These are phyloP conservation scores for Calonectria pauciramosa DNA, from an alignment of 2,329 filamentous ascomycete species.

Conservation along the genomic window DNA sequence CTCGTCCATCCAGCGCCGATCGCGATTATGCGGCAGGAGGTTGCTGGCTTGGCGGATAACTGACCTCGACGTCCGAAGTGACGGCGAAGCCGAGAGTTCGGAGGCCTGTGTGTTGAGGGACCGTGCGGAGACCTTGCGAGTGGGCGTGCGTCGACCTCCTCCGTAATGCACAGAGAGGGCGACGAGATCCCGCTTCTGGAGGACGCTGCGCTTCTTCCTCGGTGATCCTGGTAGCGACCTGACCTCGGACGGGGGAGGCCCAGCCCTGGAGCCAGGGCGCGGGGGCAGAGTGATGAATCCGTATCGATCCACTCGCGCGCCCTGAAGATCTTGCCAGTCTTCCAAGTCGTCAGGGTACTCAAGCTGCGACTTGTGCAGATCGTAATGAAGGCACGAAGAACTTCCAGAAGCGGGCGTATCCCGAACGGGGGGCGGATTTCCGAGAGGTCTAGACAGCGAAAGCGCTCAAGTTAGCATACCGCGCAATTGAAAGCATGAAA, in stretches of 20 bases:
- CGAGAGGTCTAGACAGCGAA: conserved; percentile 42
- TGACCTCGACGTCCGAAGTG: conserved; percentile 67
- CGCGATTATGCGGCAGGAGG: conserved; percentile 71
- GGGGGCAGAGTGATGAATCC: conserved; percentile 72
- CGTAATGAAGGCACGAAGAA: conserved; percentile 60
- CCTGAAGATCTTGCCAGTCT: conserved; percentile 76
- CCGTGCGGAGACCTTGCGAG: conserved; percentile 68
- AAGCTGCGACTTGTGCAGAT: conserved; percentile 54
- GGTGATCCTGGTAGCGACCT: conserved; percentile 60
- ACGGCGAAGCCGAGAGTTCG: conserved; percentile 61
- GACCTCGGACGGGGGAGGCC: conserved; percentile 57
- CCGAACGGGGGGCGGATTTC: conserved; percentile 50
- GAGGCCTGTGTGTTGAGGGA: conserved; percentile 72
- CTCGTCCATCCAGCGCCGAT: conserved; percentile 73
- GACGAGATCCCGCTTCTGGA: conserved; percentile 53
- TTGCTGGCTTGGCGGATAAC: conserved; percentile 71
- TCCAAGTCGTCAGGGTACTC: conserved; percentile 72
- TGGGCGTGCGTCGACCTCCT: conserved; percentile 59
- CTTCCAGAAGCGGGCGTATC: conserved; percentile 58
- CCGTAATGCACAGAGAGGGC: conserved; percentile 58
- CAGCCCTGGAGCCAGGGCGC: conserved; percentile 57
- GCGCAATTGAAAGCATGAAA: conserved; percentile 39
- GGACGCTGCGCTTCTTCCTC: conserved; percentile 60
- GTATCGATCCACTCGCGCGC: conserved; percentile 74
- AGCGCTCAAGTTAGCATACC: conserved; percentile 45